Evolutionary conservation across 768 basidiomycete genomes (phyloP), one percentile per base, ranked within the genome.

Genomic region (Podaxis rugospora): DNA sequence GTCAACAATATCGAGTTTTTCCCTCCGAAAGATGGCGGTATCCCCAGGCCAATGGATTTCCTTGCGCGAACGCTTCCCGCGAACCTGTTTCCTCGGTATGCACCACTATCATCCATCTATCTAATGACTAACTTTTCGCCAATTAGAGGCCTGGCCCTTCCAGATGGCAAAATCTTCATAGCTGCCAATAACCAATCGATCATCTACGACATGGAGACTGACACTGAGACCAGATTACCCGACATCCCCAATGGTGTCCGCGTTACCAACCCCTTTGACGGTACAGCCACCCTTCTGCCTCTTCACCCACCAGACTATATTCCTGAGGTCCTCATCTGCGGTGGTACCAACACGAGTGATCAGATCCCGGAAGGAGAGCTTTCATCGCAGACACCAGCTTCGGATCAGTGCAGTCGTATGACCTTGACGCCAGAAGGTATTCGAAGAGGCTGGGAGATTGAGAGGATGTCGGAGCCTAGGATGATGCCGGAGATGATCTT

Each of bases 251-350:
- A 80, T 50, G 75, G 75, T 21, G 77, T 80, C 9, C 73, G 75
- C 7, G 75, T 80, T 11, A 76, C 72, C 25, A 76, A 77, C 57
- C 74, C 76, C n/a, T 72, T 74, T 67, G 70, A 79, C 63, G 71
- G 74, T 57, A 74, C 69, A 36, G 77, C 69, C 40, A 69, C 72
- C 23, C 66, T 78, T n/a, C 71, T 77, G 3, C 76, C 76, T 3
- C 67, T 78, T 9, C 70, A 70, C 1, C 73, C 75, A 23, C 73
- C 73, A 1, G 66, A 76, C 49, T 82, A 75, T 61, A 76, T 73
- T 4, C 78, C 80, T 3, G 78, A 79, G 62, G 70, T 81, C 25
- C 72, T 82, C 42, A 74, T 81, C 44, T 82, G 80, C 64, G 80
- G 80, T 37, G 80, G 80, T 23, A 70, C 75, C 9, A 74, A 70